Base-by-base conservation (phyloP, 1,284 basidiomycete species). In the Schizopora paradoxa region DNA sequence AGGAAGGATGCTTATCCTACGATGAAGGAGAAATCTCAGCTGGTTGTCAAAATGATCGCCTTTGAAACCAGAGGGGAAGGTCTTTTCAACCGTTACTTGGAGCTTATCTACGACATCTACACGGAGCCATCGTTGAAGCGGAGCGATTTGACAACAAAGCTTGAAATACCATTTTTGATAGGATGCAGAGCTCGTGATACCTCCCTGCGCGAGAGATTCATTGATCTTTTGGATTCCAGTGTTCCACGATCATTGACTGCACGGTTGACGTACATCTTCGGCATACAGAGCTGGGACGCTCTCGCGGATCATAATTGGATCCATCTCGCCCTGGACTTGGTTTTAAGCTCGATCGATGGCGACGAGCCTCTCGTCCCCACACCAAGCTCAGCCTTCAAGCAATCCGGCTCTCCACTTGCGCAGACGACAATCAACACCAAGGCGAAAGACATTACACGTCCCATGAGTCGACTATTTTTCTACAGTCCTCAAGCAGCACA, bases 271-370 rank as follows among this genome's bases (percentile, higher is more conserved):
- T 98, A 96, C 65, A 81, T 99, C 52, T 74, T 96, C 41, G 93
- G 91, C 22, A 83, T 93, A 16, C 94, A 99, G 66, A 95, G 77
- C 61, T 99, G 97, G 96, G 96, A 99, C 55, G 80, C 86, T 7
- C 67, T 99, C 14, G 83, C 90, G 1, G 92, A 97, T 55, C 82
- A 89, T 50, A 94, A 97, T 61, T 99, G 96, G 96, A 87, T 96
- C 37, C 86, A 90, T 54, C 78, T 98, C 35, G 91, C 93, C 26
- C 71, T 98, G 21, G 89, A 96, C 59, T 79, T 99, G 21, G 68
- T 98, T 16, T 77, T 99, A 8, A 91, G 92, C 14, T 77, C 87
- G 10, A 74, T 84, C n/a, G 87, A 95, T 56, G 66, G 68, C 8
- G 83, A 91, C 42, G 63, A 75, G 28, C 61, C 67, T 5, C 56